Evolutionary conservation across 331 rosid genomes (phyloP).

Genomic region (Erythrophleum ivorense): DNA sequence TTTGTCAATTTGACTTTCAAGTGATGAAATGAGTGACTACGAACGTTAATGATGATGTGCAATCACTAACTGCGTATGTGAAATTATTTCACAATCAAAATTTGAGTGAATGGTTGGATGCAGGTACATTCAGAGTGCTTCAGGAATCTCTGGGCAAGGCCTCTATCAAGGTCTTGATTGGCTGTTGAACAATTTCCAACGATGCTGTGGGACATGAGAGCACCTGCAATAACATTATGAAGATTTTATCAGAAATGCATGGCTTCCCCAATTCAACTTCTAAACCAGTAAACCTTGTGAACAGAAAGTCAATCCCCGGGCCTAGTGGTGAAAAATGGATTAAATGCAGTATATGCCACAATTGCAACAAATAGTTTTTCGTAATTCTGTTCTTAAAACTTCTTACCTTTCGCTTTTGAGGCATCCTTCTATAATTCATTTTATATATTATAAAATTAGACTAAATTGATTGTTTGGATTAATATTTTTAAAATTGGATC

Average conservation of each 20-base stretch:
- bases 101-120: neutral
- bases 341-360: neutral
- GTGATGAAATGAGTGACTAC: no score
- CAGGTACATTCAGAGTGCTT: conserved; percentile 49
- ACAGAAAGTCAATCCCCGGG: neutral
- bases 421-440: neutral
- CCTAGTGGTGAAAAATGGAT: neutral
- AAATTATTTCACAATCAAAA: no score
- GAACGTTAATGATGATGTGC: no score
- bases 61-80: no score
- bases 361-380: neutral
- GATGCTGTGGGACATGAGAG: neutral
- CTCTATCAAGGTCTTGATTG: conserved; percentile 57
- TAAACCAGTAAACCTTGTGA: neutral
- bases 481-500: no score
- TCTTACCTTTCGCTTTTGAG: neutral
- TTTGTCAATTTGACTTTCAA: no score
- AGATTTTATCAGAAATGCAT: no score
- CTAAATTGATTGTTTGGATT: no score
- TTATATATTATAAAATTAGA: no score
- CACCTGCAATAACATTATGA: no score
- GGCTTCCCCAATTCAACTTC: no score
- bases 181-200: conserved; percentile 36
- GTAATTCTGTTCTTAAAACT: neutral
- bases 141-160: conserved; percentile 49